These are phyloP conservation scores for Trichoderma koningiopsis DNA, from an alignment of 2,329 filamentous ascomycete genomes.

Conservation along the genomic window DNA sequence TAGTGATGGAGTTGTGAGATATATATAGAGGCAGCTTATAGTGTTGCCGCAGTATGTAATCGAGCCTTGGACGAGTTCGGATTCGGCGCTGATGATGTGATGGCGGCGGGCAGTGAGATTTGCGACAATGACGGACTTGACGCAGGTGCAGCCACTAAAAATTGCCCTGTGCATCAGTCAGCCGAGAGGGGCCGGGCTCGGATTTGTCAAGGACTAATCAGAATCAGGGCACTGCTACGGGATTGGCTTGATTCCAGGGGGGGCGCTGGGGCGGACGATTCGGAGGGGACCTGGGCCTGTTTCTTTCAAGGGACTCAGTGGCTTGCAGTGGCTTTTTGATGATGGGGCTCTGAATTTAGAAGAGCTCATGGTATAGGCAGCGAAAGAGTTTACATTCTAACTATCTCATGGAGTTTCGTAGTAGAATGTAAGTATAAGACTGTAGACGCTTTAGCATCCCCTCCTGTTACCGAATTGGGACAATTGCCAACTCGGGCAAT, in stretches of 20 bases:
- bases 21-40: background rate
- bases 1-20: background rate
- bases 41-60: background rate
- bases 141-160: background rate
- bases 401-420: background rate
- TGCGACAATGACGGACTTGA: conserved; percentile 12
- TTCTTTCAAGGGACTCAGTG: background rate
- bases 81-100: background rate
- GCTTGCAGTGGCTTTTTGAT: background rate
- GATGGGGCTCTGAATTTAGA: background rate
- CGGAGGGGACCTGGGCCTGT: background rate
- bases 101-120: conserved; percentile 8
- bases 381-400: background rate
- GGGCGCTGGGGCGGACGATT: conserved; percentile 6
- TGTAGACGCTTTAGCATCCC: background rate
- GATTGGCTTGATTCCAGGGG: conserved; percentile 12
- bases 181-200: background rate
- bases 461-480: background rate
- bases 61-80: background rate
- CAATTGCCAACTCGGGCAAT: background rate
- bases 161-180: conserved; percentile 4
- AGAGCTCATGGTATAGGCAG: background rate
- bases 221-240: background rate
- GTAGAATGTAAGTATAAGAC: background rate
- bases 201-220: conserved; percentile 13